Base-by-base conservation (phyloP, 2,329 filamentous ascomycete genomes). In the Fusarium protoensiforme region DNA sequence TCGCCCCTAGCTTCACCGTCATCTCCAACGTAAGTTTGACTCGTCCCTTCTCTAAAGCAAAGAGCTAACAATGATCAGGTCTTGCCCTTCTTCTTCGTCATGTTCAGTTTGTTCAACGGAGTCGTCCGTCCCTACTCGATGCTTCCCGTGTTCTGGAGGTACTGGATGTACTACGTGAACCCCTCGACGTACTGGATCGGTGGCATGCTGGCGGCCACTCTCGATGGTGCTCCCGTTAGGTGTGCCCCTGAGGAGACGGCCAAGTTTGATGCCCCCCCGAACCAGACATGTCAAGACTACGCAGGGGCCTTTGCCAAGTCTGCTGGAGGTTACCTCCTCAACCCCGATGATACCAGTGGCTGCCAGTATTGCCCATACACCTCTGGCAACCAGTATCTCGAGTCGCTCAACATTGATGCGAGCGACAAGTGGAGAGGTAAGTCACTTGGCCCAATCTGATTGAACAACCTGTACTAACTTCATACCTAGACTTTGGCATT, bases 11-110 rank as follows among this genome's bases (percentile, higher is more conserved):
- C 43, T 94, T 94, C 83, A 94, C 92, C 1, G 92, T 94, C 71
- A 94, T 95, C 73, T 90, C 90, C 48, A 94, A 95, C 78, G 83
- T 83, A 69, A 82, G 83, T 79, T n/a, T n/a, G n/a, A n/a, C n/a
- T n/a, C n/a, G n/a, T n/a, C n/a, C n/a, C n/a, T n/a, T n/a, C n/a
- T n/a, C n/a, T n/a, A n/a, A n/a, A n/a, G n/a, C n/a, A n/a, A n/a
- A n/a, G n/a, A n/a, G n/a, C n/a, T 46, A 91, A 68, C 29, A n/a
- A 1, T 6, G 0, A 16, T 5, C 61, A 87, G 84, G 83, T 92
- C 24, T 84, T 94, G 7, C 93, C 93, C 1, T 94, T 95, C 85
- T 94, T 95, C 87, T 93, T 95, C 83, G 90, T 95, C 80, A 91
- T 94, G 85, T 92, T 93, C 77, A 88, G 87, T 43, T 82, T 94